Evolutionary conservation across 805 yeast genomes (phyloP).

Genomic region (Kazachstania viticola): DNA sequence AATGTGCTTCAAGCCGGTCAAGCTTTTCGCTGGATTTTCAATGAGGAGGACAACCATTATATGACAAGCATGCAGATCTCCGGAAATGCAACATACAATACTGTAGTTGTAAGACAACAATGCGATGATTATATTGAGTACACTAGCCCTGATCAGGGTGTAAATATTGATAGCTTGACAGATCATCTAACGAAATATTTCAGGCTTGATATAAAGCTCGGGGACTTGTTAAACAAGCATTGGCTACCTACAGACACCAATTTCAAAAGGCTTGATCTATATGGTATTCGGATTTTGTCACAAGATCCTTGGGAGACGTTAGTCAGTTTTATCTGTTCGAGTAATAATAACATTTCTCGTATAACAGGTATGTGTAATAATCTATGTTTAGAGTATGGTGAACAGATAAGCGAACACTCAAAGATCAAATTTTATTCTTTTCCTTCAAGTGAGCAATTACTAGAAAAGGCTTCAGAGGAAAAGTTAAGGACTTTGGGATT

Average conservation of each 20-base stretch:
- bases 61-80: slow-evolving; percentile 18
- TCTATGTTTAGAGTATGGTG: slow-evolving; percentile 62
- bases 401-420: slow-evolving; percentile 39
- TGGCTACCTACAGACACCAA: slow-evolving; percentile 52
- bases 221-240: slow-evolving; percentile 35
- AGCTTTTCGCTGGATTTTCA: slow-evolving; percentile 24
- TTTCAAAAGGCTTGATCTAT: slow-evolving; percentile 30
- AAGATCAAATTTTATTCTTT: slow-evolving; percentile 56
- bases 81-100: slow-evolving; percentile 33
- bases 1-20: slow-evolving; percentile 26
- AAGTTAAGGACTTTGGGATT: slow-evolving; percentile 41
- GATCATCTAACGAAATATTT: slow-evolving; percentile 55
- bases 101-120: slow-evolving; percentile 54
- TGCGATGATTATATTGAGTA: slow-evolving; percentile 45
- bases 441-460: slow-evolving; percentile 52
- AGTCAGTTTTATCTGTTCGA: slow-evolving; percentile 82
- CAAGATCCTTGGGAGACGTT: slow-evolving; percentile 98
- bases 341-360: slow-evolving; percentile 91
- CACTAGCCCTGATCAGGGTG: slow-evolving; percentile 29
- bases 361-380: slow-evolving; percentile 87
- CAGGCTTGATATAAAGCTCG: slow-evolving; percentile 46
- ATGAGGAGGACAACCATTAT: slow-evolving; percentile 14
- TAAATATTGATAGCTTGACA: slow-evolving; percentile 26
- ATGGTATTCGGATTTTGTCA: slow-evolving; percentile 72
- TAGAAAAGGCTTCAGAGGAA: slow-evolving; percentile 32